Percentiles rank a stretch among this genome's conserved stretches.
These are phyloP conservation scores for Naumovozyma castellii DNA, from an alignment of 805 yeast genomes.

Conservation along the genomic window DNA sequence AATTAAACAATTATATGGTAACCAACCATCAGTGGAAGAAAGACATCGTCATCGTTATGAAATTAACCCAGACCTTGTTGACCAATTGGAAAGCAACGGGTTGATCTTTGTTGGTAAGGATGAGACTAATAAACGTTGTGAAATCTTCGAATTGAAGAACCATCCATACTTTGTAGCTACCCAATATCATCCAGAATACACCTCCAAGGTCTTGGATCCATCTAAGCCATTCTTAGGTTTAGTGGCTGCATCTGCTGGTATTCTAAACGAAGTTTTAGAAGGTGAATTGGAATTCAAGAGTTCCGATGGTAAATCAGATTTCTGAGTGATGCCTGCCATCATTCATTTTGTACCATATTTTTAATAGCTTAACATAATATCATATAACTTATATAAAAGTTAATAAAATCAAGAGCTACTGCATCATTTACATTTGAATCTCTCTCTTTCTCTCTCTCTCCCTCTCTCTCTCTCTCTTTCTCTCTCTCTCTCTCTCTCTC, in stretches of 20 bases:
- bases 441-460: background rate
- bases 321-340: constrained; percentile 1
- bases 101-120: constrained; percentile 89
- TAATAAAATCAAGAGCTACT: background rate
- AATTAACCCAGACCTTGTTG: constrained; percentile 78
- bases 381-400: background rate
- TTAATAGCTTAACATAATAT: background rate
- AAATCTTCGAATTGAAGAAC: constrained; percentile 72
- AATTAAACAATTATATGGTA: constrained; percentile 73
- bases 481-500: too few relatives aligned
- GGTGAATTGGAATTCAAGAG: constrained; percentile 22
- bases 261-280: constrained; percentile 54
- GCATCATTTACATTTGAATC: background rate
- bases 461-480: too few relatives aligned
- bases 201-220: constrained; percentile 93
- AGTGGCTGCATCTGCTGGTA: constrained; percentile 87
- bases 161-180: constrained; percentile 92
- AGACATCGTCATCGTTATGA: constrained; percentile 99
- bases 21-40: constrained; percentile 59
- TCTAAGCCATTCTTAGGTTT: constrained; percentile 93
- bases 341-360: background rate
- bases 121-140: constrained; percentile 87
- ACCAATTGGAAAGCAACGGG: constrained; percentile 64
- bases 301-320: constrained; percentile 7
- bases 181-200: constrained; percentile 97